Percentiles rank a stretch among this genome's conserved stretches.
phyloP scores from a whole-genome alignment of 331 rosid species.

The Acacia concinna region DNA sequence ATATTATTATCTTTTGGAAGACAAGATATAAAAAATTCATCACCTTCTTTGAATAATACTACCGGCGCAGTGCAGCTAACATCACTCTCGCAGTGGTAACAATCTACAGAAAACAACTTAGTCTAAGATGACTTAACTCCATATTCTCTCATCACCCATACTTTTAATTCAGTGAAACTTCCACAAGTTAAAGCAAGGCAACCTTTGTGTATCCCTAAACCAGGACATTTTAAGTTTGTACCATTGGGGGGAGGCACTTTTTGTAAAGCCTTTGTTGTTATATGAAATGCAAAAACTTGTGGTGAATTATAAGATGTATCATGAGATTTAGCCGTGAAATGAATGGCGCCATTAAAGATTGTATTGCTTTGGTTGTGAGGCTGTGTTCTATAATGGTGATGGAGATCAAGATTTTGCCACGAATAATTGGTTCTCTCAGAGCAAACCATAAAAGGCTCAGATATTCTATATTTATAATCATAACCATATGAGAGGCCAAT shows the following conservation, averaged over 20 bases:
- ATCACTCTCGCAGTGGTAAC: background rate
- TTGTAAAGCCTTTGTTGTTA: background rate
- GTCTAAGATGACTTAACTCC: constrained; percentile 25
- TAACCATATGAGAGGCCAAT: background rate
- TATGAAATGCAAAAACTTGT: background rate
- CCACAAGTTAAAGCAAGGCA: background rate
- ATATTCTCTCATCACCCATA: constrained; percentile 31
- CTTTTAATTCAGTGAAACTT: background rate
- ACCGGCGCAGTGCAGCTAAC: too few relatives aligned
- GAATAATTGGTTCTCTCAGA: constrained; percentile 13
- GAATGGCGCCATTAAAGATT: background rate
- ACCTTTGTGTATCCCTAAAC: background rate
- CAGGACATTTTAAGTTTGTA: background rate
- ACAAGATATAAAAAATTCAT: background rate
- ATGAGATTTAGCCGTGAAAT: background rate
- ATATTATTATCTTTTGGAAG: background rate
- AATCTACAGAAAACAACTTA: background rate
- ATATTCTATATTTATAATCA: too few relatives aligned
- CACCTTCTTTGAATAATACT: background rate
- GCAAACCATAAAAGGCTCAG: background rate
- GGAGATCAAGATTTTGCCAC: background rate
- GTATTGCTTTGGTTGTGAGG: too few relatives aligned
- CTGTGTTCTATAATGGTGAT: background rate
- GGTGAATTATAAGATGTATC: background rate
- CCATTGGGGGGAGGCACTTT: background rate